phyloP scores from a whole-genome alignment of 2,329 filamentous ascomycete species.

The Exophiala phaeomuriformis region DNA sequence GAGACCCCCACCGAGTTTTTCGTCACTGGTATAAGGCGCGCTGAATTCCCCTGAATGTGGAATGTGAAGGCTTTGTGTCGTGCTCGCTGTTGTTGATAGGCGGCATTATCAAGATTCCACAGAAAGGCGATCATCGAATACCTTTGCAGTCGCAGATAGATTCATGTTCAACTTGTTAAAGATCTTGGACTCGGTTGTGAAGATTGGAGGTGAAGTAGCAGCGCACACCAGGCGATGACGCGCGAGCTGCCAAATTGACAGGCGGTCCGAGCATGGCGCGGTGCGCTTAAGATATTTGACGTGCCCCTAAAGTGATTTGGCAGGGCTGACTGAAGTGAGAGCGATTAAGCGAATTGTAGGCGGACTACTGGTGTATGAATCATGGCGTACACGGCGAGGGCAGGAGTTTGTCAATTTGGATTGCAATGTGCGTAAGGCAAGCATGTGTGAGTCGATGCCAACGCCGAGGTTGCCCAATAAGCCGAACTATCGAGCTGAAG shows the following conservation, averaged over 20 bases:
- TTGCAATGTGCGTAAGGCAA: constrained; percentile 22
- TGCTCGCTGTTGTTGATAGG: no score
- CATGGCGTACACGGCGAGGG: constrained; percentile 21
- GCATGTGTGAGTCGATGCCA: constrained; percentile 19
- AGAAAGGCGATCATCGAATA: no score
- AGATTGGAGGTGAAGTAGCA: no score
- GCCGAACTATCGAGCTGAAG: constrained; percentile 25
- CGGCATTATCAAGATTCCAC: no score
- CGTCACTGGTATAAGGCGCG: no score
- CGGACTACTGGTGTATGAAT: constrained; percentile 21
- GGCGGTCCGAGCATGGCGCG: background rate
- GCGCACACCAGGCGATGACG: no score
- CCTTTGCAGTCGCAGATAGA: no score
- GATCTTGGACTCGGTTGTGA: no score
- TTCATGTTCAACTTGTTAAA: no score
- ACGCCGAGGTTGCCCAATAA: constrained; percentile 16
- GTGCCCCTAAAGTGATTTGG: constrained; percentile 1
- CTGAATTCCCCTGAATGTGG: no score
- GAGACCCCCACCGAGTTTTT: no score
- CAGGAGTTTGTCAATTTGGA: constrained; percentile 14
- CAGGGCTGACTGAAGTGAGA: constrained; percentile 6
- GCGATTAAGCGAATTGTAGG: constrained; percentile 9
- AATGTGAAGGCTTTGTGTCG: no score
- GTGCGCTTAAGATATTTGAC: background rate
- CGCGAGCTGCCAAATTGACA: background rate